Conservation (phyloP, 208 protist species). For the Trypanosoma rangeli region DNA sequence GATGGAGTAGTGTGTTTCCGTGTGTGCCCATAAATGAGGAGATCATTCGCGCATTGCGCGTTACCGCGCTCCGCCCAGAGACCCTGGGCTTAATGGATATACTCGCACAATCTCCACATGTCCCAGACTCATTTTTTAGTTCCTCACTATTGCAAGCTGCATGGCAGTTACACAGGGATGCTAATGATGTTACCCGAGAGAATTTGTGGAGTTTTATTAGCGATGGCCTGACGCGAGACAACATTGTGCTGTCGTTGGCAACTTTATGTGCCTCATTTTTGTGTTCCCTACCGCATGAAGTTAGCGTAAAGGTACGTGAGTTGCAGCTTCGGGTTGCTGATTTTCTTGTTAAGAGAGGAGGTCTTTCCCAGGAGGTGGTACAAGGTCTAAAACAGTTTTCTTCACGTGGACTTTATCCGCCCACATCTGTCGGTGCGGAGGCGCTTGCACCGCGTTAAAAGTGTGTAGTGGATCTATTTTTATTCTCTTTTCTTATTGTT, state of each 20-base stretch:
- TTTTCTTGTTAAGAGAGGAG: conserved; percentile 22
- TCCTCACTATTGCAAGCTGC: conserved; percentile 40
- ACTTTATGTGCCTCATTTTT: conserved; percentile 60
- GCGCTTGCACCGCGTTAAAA: conserved; percentile 34
- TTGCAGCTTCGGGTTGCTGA: conserved; percentile 49
- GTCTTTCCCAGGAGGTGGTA: conserved; percentile 38
- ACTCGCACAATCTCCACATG: conserved; percentile 44
- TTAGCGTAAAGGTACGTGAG: conserved; percentile 46
- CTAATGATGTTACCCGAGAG: conserved; percentile 50
- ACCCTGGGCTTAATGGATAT: conserved; percentile 41
- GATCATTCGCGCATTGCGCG: conserved; percentile 35
- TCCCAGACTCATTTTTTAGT: conserved; percentile 42
- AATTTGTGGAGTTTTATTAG: conserved; percentile 45
- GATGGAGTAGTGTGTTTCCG: conserved; percentile 36
- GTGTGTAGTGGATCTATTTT: background rate
- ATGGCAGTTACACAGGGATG: conserved; percentile 48
- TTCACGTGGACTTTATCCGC: conserved; percentile 62
- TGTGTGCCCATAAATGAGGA: conserved; percentile 26
- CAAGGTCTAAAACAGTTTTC: conserved; percentile 29
- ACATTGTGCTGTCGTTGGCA: conserved; percentile 19
- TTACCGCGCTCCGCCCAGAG: conserved; percentile 29
- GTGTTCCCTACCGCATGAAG: conserved; percentile 34
- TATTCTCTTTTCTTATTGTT: conserved; percentile 9
- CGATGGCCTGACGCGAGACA: conserved; percentile 1
- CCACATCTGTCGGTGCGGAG: conserved; percentile 51